Evolutionary conservation across 2,329 filamentous ascomycete species (phyloP), one percentile per base, ranked within the genome.

Genomic region (Diplodia seriata): DNA sequence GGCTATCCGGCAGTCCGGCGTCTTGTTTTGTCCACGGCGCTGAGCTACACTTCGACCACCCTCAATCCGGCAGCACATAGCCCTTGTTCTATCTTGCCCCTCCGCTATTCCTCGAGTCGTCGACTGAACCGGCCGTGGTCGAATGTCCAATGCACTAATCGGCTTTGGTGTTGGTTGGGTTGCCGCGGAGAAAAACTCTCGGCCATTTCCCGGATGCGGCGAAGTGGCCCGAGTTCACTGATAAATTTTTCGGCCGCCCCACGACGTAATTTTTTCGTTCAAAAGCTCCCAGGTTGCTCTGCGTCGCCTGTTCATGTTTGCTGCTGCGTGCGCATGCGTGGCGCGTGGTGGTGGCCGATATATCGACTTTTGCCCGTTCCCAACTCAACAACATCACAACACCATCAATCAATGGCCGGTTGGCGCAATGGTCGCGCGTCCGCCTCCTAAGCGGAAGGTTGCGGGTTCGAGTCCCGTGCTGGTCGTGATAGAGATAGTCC

Each of bases 351-450:
- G 43, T 47, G 4, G 43, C 2, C 4, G 7, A 20, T 47, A 47
- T 47, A 47, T n/a, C 1, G 33, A 38, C 7, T 20, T 33, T 33
- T 18, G 33, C 5, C 3, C 51, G 36, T 7, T 15, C 23, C 12
- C 4, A 5, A 6, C 4, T 40, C 29, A 18, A 15, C 20, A 26
- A 23, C 23, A 9, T 38, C n/a, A 15, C 23, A 29, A 20, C 36
- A 18, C 3, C n/a, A 26, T 33, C 57, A 62, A 12, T n/a, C 38
- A 59, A 1, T 38, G 65, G 65, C 54, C 49, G 65, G 65, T 67
- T 67, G 65, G 65, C 65, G 29, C 65, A 67, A 67, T 67, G 65
- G 65, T 67, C 61, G 65, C 29, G 65, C 65, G 53, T 57, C n/a
- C 63, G 47, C 63, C 53, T 66, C 63, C 53, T 57, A 66, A 67